Base-by-base conservation (phyloP, 495 filamentous ascomycete genomes). In the Eremomyces bilateralis region DNA sequence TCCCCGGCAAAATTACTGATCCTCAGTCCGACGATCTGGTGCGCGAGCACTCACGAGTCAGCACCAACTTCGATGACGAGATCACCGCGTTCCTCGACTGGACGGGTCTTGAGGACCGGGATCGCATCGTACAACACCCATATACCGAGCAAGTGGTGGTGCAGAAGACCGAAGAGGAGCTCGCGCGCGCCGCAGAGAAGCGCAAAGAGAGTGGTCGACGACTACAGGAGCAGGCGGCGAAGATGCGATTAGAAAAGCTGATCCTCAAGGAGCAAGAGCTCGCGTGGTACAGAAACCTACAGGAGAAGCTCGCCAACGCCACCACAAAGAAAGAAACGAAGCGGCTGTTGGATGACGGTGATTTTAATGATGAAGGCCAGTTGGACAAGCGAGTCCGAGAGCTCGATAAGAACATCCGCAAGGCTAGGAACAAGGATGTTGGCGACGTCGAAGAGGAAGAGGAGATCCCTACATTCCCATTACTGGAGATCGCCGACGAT, bases 251-350 rank as follows among this genome's bases (percentile, higher is more conserved):
- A 3, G 90, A 97, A 29, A 83, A 90, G 53, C 60, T 97, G 16
- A 79, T 94, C 47, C 77, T 77, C 45, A 95, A 94, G 53, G 88
- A 97, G 54, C 71, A 91, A 50, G 85, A 95, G 46, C 56, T 95
- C 11, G 85, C 91, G 38, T 94, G 90, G 51, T 93, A 81, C 61
- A 80, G 79, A 47, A 67, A 81, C 35, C 58, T 97, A 3, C 78
- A 83, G 37, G 50, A 56, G 12, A 67, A 63, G 13, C 53, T 90
- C 4, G 54, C 49, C 16, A 64, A 68, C 21, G 63, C 70, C 15
- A 64, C 65, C 33, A 79, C 70, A 13, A 97, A 97, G 55, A 93
- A 95, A 47, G 85, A 94, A 44, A 69, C 64, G 4, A 80, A 76
- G 43, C 73, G 79, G 1, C 57, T 93, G 4, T 62, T 95, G 4